Conservation (phyloP, 192 early-diverging fungal genomes). For the Podila horticola region DNA sequence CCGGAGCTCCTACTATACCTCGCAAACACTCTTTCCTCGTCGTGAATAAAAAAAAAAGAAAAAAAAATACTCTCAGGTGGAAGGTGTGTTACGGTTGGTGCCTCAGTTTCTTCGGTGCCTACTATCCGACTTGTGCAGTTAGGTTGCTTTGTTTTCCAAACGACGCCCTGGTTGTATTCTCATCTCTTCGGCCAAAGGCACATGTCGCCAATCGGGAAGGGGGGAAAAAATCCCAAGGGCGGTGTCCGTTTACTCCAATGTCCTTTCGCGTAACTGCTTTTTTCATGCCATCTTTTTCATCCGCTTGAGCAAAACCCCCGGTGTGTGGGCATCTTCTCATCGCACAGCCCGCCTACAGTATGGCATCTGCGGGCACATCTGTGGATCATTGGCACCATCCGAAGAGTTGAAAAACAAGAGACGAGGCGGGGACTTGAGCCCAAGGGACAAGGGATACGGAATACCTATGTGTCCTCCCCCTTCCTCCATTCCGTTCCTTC, state of each 20-base stretch:
- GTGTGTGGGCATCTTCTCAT: not conserved
- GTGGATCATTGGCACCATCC: too few relatives aligned
- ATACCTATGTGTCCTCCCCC: not conserved
- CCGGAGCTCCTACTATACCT: constrained; percentile 4
- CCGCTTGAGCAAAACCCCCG: not conserved
- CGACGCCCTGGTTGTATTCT: too few relatives aligned
- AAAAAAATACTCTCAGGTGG: not conserved
- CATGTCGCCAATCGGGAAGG: not conserved
- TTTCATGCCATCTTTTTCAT: not conserved
- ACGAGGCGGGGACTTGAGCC: not conserved
- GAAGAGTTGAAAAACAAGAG: not conserved
- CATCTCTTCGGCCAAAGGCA: too few relatives aligned
- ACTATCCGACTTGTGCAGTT: too few relatives aligned
- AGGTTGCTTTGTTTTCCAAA: too few relatives aligned
- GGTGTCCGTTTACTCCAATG: too few relatives aligned
- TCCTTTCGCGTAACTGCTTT: not conserved
- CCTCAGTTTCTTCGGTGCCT: too few relatives aligned
- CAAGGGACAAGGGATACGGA: not conserved
- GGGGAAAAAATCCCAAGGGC: not conserved
- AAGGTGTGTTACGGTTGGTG: not conserved
- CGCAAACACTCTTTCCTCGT: not conserved
- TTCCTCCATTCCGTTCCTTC: not conserved
- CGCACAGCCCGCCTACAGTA: not conserved
- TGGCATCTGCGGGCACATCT: too few relatives aligned
- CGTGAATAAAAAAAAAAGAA: not conserved